These are phyloP conservation scores for Chaetoceros tenuissimus DNA, from an alignment of 108 stramenopile genomes.

Conservation along the genomic window DNA sequence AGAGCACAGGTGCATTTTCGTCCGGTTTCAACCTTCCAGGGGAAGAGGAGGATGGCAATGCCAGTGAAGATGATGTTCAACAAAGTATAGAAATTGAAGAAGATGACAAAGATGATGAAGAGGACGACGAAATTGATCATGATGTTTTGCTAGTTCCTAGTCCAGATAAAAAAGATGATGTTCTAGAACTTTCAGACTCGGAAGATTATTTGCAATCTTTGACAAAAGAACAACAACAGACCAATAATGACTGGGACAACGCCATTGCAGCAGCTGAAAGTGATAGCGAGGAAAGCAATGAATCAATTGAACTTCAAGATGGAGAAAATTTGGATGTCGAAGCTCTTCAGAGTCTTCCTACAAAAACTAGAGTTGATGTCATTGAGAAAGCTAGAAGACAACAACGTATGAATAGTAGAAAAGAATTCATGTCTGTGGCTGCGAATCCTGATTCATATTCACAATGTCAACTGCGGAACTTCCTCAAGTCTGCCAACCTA, in stretches of 20 bases:
- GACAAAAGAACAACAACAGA: constrained; percentile 8
- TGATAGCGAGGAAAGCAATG: not conserved
- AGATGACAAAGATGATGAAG: constrained; percentile 6
- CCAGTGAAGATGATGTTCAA: constrained; percentile 11
- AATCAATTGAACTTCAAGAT: constrained; percentile 2
- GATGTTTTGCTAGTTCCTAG: too few species aligned
- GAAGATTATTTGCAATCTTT: not conserved
- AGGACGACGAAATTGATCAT: not conserved
- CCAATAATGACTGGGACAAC: not conserved
- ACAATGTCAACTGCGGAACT: constrained; percentile 81
- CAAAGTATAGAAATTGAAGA: constrained; percentile 2
- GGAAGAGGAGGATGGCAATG: constrained; percentile 27
- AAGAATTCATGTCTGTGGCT: constrained; percentile 89
- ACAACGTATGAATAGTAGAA: constrained; percentile 76
- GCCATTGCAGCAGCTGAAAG: not conserved
- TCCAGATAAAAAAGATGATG: not conserved
- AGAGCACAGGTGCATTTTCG: constrained; percentile 34
- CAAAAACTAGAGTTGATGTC: constrained; percentile 57
- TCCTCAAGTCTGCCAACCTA: constrained; percentile 61
- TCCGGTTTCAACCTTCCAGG: constrained; percentile 42
- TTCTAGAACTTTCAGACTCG: not conserved
- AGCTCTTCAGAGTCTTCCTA: constrained; percentile 63
- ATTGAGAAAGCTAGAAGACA: constrained; percentile 63
- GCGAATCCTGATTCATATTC: constrained; percentile 83
- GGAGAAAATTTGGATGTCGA: constrained; percentile 27